Evolutionary conservation across 139 green algal species (phyloP).

Genomic region (Chloropicon primus): DNA sequence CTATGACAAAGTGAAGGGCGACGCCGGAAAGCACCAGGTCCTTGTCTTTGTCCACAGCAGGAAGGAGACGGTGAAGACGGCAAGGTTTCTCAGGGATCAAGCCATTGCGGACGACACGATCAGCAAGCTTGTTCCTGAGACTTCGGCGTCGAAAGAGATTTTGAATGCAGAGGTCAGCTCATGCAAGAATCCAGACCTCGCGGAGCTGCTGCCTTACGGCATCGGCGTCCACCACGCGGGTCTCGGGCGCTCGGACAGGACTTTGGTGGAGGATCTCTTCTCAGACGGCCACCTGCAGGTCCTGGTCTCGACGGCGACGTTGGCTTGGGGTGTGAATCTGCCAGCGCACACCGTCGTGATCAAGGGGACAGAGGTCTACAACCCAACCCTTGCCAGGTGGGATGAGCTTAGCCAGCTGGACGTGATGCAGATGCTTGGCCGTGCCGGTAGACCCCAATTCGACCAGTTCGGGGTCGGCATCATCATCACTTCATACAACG

Average conservation of each 20-base stretch:
- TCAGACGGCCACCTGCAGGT: constrained; percentile 81
- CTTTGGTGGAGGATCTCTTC: constrained; percentile 96
- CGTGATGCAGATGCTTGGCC: constrained; percentile 99
- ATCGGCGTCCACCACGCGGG: constrained; percentile 96
- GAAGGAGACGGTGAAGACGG: constrained; percentile 97
- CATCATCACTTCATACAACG: constrained; percentile 79
- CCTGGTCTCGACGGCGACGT: constrained; percentile 91
- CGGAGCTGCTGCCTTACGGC: constrained; percentile 85
- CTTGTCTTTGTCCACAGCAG: constrained; percentile 95
- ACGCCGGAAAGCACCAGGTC: constrained; percentile 68
- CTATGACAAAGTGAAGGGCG: constrained; percentile 79
- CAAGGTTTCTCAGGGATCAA: constrained; percentile 70
- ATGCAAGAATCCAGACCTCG: constrained; percentile 66
- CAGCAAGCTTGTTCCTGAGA: constrained; percentile 56
- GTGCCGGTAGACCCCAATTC: constrained; percentile 86
- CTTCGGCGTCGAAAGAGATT: constrained; percentile 72
- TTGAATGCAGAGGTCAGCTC: constrained; percentile 74
- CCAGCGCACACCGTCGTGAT: constrained; percentile 98
- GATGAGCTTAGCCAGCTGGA: constrained; percentile 84
- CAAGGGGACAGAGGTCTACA: constrained; percentile 96
- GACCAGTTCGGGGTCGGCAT: constrained; percentile 92
- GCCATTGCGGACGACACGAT: constrained; percentile 59
- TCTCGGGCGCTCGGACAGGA: constrained; percentile 79
- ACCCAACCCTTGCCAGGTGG: constrained; percentile 81
- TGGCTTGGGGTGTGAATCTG: constrained; percentile 98